Conservation (phyloP, 139 green algal species). For the Chlamydomonas schloesseri region DNA sequence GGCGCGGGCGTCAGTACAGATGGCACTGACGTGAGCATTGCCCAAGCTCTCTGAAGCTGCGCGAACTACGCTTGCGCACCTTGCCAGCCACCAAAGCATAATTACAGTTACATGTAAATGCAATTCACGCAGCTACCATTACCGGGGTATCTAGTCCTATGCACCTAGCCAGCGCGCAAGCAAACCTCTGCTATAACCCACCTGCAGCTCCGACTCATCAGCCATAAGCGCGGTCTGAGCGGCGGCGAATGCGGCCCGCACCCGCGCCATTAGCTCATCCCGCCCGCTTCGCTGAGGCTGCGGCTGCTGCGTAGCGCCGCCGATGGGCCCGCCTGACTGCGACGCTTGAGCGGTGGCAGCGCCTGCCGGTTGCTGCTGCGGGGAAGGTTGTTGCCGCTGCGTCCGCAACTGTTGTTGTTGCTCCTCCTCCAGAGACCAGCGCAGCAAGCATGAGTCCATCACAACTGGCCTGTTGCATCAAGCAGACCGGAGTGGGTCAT, state of each 20-base stretch:
- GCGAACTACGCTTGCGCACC: too few relatives aligned
- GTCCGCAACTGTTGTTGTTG: neutral
- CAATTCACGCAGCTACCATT: too few relatives aligned
- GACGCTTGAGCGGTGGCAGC: too few relatives aligned
- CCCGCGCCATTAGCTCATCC: neutral
- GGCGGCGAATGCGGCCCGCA: neutral
- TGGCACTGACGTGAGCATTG: too few relatives aligned
- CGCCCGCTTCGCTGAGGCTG: neutral
- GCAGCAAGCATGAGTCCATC: conserved; percentile 43
- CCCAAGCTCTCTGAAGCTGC: too few relatives aligned
- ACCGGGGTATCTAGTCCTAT: too few relatives aligned
- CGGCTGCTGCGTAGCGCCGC: neutral
- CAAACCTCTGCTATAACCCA: neutral
- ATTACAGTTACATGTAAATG: too few relatives aligned
- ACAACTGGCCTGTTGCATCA: neutral
- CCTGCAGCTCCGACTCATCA: conserved; percentile 3
- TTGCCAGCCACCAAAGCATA: too few relatives aligned
- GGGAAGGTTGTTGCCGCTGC: neutral
- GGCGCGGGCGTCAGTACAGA: too few relatives aligned
- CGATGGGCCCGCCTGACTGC: neutral
- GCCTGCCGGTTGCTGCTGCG: neutral
- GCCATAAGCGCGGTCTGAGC: neutral
- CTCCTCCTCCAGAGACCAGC: conserved; percentile 26
- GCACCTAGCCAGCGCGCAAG: neutral
- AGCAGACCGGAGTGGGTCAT: too few relatives aligned